Percentiles rank a stretch among this genome's conserved stretches.
Evolutionary conservation across 2,329 filamentous ascomycete genomes (phyloP).

Genomic region (Thielaviopsis punctulata): DNA sequence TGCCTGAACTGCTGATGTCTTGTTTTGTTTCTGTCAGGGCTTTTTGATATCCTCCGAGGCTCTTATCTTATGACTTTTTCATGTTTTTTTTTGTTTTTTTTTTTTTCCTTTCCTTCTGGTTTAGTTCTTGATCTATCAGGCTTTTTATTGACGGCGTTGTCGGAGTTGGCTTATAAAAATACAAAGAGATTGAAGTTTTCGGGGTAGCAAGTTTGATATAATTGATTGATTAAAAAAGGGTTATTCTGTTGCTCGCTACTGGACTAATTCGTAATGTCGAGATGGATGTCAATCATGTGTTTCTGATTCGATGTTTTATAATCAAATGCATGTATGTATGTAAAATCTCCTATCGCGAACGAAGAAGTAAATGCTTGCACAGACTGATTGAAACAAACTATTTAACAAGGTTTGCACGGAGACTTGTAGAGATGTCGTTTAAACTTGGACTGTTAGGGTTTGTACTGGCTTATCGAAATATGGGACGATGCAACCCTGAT

Average conservation of each 20-base stretch:
- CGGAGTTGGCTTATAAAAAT: constrained; percentile 19
- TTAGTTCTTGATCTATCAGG: constrained; percentile 18
- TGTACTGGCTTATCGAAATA: background rate
- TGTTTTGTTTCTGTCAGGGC: background rate
- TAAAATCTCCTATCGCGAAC: too few species aligned
- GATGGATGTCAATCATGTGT: too few species aligned
- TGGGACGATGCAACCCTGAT: background rate
- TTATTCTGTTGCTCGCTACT: too few species aligned
- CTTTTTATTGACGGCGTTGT: constrained; percentile 41
- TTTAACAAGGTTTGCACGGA: background rate
- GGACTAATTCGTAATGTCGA: too few species aligned
- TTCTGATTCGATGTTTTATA: too few species aligned
- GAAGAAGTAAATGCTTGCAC: too few species aligned
- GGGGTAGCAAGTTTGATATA: background rate
- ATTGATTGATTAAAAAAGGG: too few species aligned
- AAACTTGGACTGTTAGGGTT: background rate
- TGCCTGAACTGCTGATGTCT: background rate
- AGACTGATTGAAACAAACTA: background rate
- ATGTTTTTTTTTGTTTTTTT: background rate
- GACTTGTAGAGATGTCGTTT: too few species aligned
- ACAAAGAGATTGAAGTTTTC: background rate
- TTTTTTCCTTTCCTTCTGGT: constrained; percentile 52
- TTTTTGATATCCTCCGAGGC: background rate
- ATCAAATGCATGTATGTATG: too few species aligned
- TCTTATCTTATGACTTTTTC: background rate